Percentiles rank a stretch among this genome's conserved stretches.
These are phyloP conservation scores for Multifurca ochricompacta DNA, from an alignment of 768 basidiomycete species.

Conservation along the genomic window DNA sequence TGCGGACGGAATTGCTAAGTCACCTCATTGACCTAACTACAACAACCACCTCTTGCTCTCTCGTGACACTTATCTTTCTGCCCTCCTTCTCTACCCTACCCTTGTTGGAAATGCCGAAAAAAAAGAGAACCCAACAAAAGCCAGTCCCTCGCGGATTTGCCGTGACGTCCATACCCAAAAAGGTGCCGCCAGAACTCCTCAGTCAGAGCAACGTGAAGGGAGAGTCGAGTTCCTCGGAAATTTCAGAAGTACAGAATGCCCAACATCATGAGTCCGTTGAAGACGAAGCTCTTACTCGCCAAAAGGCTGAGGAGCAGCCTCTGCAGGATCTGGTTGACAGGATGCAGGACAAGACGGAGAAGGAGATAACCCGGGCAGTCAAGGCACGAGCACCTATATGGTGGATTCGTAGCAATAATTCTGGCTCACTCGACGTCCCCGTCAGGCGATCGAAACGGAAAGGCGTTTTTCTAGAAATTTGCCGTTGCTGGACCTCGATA, in stretches of 20 bases:
- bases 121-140: constrained; percentile 78
- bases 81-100: constrained; percentile 2
- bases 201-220: constrained; percentile 16
- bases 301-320: constrained; percentile 43
- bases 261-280: background rate
- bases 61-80: constrained; percentile 6
- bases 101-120: constrained; percentile 55
- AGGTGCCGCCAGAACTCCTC: constrained; percentile 34
- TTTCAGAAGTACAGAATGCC: background rate
- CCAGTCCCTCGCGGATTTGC: constrained; percentile 70
- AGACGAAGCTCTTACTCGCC: constrained; percentile 28
- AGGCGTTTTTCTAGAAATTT: constrained; percentile 61
- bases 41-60: background rate
- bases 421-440: background rate
- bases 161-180: constrained; percentile 79
- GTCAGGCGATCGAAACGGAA: constrained; percentile 77
- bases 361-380: constrained; percentile 62
- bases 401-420: background rate
- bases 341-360: constrained; percentile 82
- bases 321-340: constrained; percentile 73
- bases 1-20: no score
- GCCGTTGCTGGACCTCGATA: constrained; percentile 55
- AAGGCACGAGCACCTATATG: constrained; percentile 43
- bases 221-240: background rate
- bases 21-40: no score